phyloP scores from a whole-genome alignment of 1,139 yeast species.

The Kluyveromyces marxianus region DNA sequence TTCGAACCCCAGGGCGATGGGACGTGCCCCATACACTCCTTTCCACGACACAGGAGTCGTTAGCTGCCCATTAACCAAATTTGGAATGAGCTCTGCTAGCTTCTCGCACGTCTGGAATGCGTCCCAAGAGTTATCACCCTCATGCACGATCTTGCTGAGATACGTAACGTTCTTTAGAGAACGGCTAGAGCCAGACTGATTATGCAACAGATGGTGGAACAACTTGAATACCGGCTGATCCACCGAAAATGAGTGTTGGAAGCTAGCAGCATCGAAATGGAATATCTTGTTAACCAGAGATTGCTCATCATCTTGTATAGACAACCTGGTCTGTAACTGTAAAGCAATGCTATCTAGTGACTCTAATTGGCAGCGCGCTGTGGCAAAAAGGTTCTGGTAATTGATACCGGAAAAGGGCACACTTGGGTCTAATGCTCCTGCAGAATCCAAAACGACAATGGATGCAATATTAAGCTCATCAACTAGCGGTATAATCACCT shows the following conservation, averaged over 20 bases:
- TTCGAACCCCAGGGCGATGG: slow-evolving; percentile 61
- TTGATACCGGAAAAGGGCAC: slow-evolving; percentile 9
- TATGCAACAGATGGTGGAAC: slow-evolving; percentile 23
- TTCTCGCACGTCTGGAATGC: slow-evolving; percentile 51
- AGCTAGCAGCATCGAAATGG: slow-evolving; percentile 19
- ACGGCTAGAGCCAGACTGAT: slow-evolving; percentile 4
- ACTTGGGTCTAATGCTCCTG: slow-evolving; percentile 49
- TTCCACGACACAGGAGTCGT: slow-evolving; percentile 69
- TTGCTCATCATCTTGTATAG: slow-evolving; percentile 14
- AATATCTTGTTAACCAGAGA: slow-evolving; percentile 19
- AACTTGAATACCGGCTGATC: slow-evolving; percentile 25
- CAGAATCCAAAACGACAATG: slow-evolving; percentile 60
- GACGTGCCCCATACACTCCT: slow-evolving; percentile 73
- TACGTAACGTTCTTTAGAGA: slow-evolving; percentile 18
- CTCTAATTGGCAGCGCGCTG: slow-evolving; percentile 20
- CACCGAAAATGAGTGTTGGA: slow-evolving; percentile 25
- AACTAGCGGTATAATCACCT: slow-evolving; percentile 48
- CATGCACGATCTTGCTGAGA: slow-evolving; percentile 54
- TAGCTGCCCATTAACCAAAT: slow-evolving; percentile 30
- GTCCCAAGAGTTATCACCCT: slow-evolving; percentile 81
- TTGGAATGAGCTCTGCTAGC: slow-evolving; percentile 27
- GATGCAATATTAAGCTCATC: slow-evolving; percentile 35
- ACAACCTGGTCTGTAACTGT: slow-evolving; percentile 19
- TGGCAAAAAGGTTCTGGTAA: slow-evolving; percentile 13
- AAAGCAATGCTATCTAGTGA: slow-evolving; percentile 19